Conservation (phyloP, 1,284 basidiomycete genomes). For the Ganoderma boninense region DNA sequence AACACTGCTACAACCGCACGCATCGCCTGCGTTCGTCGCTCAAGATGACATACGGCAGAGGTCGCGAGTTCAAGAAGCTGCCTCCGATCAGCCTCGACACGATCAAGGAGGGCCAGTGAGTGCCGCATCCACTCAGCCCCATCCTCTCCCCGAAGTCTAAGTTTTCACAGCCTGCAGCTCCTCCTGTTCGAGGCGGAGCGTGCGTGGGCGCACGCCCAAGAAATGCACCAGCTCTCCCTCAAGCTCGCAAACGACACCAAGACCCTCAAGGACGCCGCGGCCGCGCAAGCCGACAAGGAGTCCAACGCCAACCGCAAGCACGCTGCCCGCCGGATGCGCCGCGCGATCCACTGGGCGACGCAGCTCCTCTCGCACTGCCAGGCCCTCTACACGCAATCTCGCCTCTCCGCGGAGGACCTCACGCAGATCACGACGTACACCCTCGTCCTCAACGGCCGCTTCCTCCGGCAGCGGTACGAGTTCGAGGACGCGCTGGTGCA, state of each 20-base stretch:
- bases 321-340: conserved; percentile 84
- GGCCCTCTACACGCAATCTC: conserved; percentile 60
- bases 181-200: conserved; percentile 91
- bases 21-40: conserved; percentile 88
- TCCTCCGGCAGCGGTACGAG: conserved; percentile 76
- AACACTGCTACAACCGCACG: conserved; percentile 90
- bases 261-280: conserved; percentile 49
- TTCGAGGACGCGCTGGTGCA: conserved; percentile 84
- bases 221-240: conserved; percentile 67
- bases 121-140: conserved; percentile 26
- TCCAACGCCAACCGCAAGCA: conserved; percentile 72
- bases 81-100: conserved; percentile 69
- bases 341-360: conserved; percentile 85
- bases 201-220: conserved; percentile 91
- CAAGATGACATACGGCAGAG: conserved; percentile 89
- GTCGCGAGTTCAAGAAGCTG: conserved; percentile 88
- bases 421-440: conserved; percentile 75
- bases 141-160: too few relatives aligned
- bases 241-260: conserved; percentile 49
- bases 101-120: conserved; percentile 85
- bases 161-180: conserved; percentile 74
- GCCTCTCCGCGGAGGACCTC: conserved; percentile 64
- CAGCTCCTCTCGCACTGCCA: conserved; percentile 81
- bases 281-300: conserved; percentile 46
- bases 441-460: conserved; percentile 77